phyloP scores from a whole-genome alignment of 352 stramenopile genomes.

The Globisporangium polare region DNA sequence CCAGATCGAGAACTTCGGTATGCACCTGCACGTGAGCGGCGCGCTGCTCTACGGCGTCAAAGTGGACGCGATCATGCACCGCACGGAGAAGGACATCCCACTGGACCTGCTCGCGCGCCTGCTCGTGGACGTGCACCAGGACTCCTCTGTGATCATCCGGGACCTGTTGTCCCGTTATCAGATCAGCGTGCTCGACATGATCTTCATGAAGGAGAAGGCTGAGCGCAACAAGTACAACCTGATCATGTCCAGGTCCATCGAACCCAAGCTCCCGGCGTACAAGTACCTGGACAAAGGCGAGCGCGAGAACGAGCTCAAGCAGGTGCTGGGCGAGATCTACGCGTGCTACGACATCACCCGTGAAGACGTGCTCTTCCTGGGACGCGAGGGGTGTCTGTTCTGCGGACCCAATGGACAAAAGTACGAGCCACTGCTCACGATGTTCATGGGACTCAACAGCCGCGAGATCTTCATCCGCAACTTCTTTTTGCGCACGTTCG shows the following conservation, averaged over 20 bases:
- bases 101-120: constrained; percentile 94
- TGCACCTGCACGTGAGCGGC: constrained; percentile 75
- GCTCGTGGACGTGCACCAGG: constrained; percentile 95
- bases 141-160: constrained; percentile 95
- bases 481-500: constrained; percentile 95
- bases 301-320: constrained; percentile 97
- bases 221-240: constrained; percentile 98
- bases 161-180: constrained; percentile 95
- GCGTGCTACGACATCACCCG: constrained; percentile 96
- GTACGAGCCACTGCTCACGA: constrained; percentile 94
- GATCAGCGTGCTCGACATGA: constrained; percentile 92
- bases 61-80: constrained; percentile 97
- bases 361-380: constrained; percentile 95
- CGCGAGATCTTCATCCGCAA: constrained; percentile 98
- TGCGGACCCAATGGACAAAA: constrained; percentile 92
- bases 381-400: constrained; percentile 91
- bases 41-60: constrained; percentile 77
- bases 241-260: constrained; percentile 95
- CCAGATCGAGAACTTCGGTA: constrained; percentile 97
- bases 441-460: constrained; percentile 95
- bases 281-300: constrained; percentile 98
- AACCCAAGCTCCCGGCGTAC: constrained; percentile 93
- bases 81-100: constrained; percentile 94
- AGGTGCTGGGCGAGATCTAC: constrained; percentile 93
- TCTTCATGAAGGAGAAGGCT: constrained; percentile 93